These are phyloP conservation scores for Blastocystis sp. DNA, from an alignment of 352 stramenopile genomes.

Conservation along the genomic window DNA sequence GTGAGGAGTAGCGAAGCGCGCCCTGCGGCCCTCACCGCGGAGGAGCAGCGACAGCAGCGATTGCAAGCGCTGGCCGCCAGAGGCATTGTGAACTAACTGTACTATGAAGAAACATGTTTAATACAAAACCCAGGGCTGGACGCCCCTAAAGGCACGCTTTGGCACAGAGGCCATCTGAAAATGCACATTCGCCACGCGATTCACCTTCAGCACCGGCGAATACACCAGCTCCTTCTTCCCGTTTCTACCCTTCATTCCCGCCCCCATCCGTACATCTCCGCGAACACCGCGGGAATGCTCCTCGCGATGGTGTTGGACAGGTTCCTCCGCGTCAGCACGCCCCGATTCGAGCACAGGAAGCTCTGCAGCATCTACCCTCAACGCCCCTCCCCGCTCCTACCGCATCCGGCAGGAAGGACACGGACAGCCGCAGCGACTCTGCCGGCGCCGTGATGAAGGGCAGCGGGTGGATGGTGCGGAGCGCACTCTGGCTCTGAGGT, in stretches of 20 bases:
- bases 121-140: slow-evolving; percentile 35
- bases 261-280: not conserved
- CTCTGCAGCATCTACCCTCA: slow-evolving; percentile 44
- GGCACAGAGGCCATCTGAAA: slow-evolving; percentile 4
- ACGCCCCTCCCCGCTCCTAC: not conserved
- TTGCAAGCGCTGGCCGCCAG: not conserved
- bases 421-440: not conserved
- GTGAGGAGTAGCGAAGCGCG: slow-evolving; percentile 31
- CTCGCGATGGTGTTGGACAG: slow-evolving; percentile 16
- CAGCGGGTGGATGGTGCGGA: slow-evolving; percentile 24
- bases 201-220: slow-evolving; percentile 57
- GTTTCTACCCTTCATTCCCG: slow-evolving; percentile 11
- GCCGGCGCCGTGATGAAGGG: slow-evolving; percentile 11
- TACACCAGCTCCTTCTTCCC: slow-evolving; percentile 62
- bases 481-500: not conserved
- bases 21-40: not conserved
- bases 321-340: slow-evolving; percentile 40
- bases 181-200: slow-evolving; percentile 22
- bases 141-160: slow-evolving; percentile 1
- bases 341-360: slow-evolving; percentile 47
- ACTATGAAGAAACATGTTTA: slow-evolving; percentile 50
- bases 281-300: slow-evolving; percentile 50
- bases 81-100: slow-evolving; percentile 23
- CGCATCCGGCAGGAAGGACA: slow-evolving; percentile 50
- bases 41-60: slow-evolving; percentile 43